Evolutionary conservation across 2,329 filamentous ascomycete genomes (phyloP).

Genomic region (Verticillium dahliae): DNA sequence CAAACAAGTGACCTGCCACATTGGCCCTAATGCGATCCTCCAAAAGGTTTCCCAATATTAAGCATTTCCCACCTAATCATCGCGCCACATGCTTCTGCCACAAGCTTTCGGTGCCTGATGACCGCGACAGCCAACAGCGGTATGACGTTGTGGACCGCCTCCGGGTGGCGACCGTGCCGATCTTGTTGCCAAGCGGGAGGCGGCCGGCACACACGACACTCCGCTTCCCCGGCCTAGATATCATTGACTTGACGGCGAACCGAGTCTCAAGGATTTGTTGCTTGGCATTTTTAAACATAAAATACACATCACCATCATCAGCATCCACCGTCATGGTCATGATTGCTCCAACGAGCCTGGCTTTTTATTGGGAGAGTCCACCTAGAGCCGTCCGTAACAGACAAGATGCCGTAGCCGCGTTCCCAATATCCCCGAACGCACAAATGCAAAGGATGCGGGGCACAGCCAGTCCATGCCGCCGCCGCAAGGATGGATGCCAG

Average conservation of each 20-base stretch:
- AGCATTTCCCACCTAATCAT: neutral
- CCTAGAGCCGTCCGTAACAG: slow-evolving; percentile 12
- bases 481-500: slow-evolving; percentile 1
- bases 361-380: slow-evolving; percentile 30
- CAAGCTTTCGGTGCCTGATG: neutral
- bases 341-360: slow-evolving; percentile 24
- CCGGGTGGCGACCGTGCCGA: neutral
- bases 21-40: neutral
- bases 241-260: neutral
- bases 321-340: slow-evolving; percentile 4
- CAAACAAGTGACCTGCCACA: neutral
- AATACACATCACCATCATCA: neutral
- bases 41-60: neutral
- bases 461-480: slow-evolving; percentile 1
- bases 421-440: slow-evolving; percentile 36
- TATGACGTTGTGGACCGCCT: neutral
- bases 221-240: too few species aligned
- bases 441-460: slow-evolving; percentile 28
- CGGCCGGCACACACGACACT: neutral
- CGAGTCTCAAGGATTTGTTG: neutral
- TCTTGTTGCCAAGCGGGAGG: neutral
- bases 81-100: neutral
- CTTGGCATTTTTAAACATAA: neutral
- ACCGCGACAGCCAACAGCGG: neutral
- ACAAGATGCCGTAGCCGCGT: slow-evolving; percentile 30